Evolutionary conservation across 345 rosid genomes (phyloP).

Genomic region (Moringa oleifera): DNA sequence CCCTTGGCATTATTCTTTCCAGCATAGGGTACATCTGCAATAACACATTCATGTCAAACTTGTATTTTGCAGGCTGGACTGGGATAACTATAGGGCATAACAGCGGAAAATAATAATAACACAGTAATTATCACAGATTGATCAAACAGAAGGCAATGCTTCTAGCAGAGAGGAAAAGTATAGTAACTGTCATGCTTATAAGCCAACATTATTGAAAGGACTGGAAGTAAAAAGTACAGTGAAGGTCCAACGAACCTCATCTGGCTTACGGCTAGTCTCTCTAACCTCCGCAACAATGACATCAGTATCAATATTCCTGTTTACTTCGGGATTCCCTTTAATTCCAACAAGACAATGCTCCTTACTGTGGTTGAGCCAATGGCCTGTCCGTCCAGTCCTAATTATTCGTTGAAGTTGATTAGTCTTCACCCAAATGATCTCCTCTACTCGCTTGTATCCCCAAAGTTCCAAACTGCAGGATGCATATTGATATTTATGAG

Average conservation of each 20-base stretch:
- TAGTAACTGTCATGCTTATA: no score
- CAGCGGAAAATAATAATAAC: no score
- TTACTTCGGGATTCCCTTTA: constrained; percentile 91
- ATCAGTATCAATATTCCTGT: constrained; percentile 95
- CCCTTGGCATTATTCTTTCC: constrained; percentile 95
- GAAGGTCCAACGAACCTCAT: constrained; percentile 62
- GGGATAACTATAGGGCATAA: no score
- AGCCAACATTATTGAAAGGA: no score
- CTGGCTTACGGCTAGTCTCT: constrained; percentile 98
- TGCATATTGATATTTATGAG: not conserved
- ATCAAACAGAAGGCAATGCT: not conserved
- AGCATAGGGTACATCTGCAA: constrained; percentile 94
- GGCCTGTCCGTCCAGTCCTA: constrained; percentile 97
- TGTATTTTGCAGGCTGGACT: no score
- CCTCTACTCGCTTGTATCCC: constrained; percentile 97
- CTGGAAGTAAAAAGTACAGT: no score
- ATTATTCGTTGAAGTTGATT: constrained; percentile 97
- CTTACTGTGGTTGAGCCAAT: constrained; percentile 98
- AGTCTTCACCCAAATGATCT: constrained; percentile 94
- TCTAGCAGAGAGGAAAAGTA: not conserved
- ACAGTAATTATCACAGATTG: no score
- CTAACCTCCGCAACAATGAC: constrained; percentile 98
- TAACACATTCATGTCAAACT: no score
- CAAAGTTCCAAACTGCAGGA: constrained; percentile 81
- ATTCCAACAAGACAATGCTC: constrained; percentile 99